phyloP scores from a whole-genome alignment of 306 rosid genomes.

The cucumber (Cucumis sativus) region Cucumber_9930_V3 NC_026657.2:23849501-23850000 shows the following conservation, averaged over 20 bases:
- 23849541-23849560: slow-evolving; percentile 49
- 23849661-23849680: background rate
- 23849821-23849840: background rate
- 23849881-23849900: background rate
- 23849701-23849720: slow-evolving; percentile 13
- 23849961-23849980: background rate
- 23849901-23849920: background rate
- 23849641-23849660: background rate
- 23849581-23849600: slow-evolving; percentile 49
- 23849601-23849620: slow-evolving; percentile 88
- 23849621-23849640: slow-evolving; percentile 41
- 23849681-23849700: background rate
- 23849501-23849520: slow-evolving; percentile 67
- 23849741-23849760: slow-evolving; percentile 75
- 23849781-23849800: background rate
- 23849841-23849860: background rate
- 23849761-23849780: slow-evolving; percentile 48
- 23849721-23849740: slow-evolving; percentile 70
- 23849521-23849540: slow-evolving; percentile 41
- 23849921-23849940: background rate
- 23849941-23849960: background rate
- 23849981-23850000: background rate
- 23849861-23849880: too few species aligned
- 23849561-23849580: slow-evolving; percentile 47
- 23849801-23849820: background rate